phyloP scores from a whole-genome alignment of 306 rosid genomes.

The Quercus parvula region DNA sequence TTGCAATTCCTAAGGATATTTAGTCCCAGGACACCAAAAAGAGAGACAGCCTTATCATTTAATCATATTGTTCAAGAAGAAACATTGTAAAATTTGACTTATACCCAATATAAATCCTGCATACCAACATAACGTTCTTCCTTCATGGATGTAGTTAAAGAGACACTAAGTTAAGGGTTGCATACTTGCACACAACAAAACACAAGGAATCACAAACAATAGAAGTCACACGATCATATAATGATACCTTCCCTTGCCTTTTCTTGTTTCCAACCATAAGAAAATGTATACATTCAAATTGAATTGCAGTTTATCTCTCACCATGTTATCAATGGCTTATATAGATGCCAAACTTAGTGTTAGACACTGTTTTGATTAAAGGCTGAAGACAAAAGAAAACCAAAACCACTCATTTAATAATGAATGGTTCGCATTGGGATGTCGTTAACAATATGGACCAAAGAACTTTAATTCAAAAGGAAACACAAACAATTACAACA shows the following conservation, averaged over 20 bases:
- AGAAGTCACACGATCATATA: not conserved
- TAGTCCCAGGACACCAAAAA: not conserved
- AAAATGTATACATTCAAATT: not conserved
- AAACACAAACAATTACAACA: not conserved
- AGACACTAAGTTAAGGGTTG: not conserved
- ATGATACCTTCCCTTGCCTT: not conserved
- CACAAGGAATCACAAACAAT: not conserved
- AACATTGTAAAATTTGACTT: not conserved
- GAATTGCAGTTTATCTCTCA: not conserved
- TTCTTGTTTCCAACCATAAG: not conserved
- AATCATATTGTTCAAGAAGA: not conserved
- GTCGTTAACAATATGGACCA: too few relatives aligned
- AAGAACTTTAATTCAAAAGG: not conserved
- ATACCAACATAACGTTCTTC: not conserved
- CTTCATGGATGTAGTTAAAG: not conserved
- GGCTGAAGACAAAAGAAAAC: too few relatives aligned
- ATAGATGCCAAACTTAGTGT: too few relatives aligned
- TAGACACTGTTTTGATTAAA: too few relatives aligned
- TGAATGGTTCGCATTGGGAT: too few relatives aligned
- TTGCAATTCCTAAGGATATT: not conserved
- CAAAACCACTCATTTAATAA: too few relatives aligned
- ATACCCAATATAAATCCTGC: not conserved
- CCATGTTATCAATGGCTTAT: too few relatives aligned
- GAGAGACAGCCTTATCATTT: not conserved
- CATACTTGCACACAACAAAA: not conserved